These are phyloP conservation scores for Cynanchum wilfordii DNA, from an alignment of 257 asterid species.

Conservation along the genomic window DNA sequence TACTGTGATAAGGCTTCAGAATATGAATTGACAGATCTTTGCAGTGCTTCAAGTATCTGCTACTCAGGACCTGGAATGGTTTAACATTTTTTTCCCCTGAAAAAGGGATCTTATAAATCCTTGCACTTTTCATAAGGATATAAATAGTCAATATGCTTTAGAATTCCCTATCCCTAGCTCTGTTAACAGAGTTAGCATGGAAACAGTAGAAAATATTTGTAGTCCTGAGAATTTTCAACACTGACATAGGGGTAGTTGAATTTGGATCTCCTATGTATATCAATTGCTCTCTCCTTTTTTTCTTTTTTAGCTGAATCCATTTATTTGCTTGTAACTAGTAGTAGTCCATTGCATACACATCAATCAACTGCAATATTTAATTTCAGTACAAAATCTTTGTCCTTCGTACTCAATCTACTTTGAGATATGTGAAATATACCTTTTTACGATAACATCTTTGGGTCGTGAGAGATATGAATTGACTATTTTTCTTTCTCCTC, in stretches of 20 bases:
- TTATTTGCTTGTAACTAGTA: neutral
- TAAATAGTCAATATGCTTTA: too few species aligned
- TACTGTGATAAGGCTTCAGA: neutral
- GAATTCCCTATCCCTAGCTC: too few species aligned
- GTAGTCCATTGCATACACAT: neutral
- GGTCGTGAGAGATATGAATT: neutral
- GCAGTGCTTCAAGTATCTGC: neutral
- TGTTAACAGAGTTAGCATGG: too few species aligned
- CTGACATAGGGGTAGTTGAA: neutral
- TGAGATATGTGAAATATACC: neutral
- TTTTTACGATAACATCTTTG: neutral
- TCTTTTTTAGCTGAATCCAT: neutral
- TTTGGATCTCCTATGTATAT: neutral
- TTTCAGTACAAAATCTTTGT: neutral
- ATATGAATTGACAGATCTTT: neutral
- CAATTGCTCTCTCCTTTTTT: neutral
- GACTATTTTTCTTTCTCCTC: neutral
- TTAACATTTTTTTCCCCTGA: neutral
- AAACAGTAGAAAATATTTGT: too few species aligned
- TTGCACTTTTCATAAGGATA: too few species aligned
- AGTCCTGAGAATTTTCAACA: too few species aligned
- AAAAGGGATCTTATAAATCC: too few species aligned
- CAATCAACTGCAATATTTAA: neutral
- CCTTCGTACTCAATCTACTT: neutral
- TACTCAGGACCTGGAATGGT: neutral